Conservation (phyloP, 2,329 filamentous ascomycete genomes). For the Penicillium sp. region DNA sequence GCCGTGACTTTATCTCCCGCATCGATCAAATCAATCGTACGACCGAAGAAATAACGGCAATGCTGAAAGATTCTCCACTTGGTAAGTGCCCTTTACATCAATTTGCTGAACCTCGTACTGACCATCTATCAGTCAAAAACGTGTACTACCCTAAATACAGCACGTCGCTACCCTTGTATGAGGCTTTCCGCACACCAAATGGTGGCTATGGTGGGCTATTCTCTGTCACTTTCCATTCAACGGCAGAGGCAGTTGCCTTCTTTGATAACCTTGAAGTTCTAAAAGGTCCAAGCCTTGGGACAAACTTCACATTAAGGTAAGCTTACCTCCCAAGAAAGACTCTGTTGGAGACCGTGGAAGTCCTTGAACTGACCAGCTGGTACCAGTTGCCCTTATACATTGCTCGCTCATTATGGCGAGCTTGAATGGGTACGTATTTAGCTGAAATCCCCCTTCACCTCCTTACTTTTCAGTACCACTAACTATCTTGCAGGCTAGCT, state of each 20-base stretch:
- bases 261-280: conserved; percentile 85
- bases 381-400: conserved; percentile 78
- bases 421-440: conserved; percentile 73
- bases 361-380: conserved; percentile 20
- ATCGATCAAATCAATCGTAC: conserved; percentile 86
- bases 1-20: conserved; percentile 82
- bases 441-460: background rate
- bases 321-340: conserved; percentile 15
- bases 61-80: conserved; percentile 64
- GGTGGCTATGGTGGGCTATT: conserved; percentile 91
- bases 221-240: conserved; percentile 77
- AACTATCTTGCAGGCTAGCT: conserved; percentile 59
- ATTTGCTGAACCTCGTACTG: conserved; percentile 13
- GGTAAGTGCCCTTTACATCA: conserved; percentile 41
- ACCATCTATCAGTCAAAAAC: conserved; percentile 66
- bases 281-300: conserved; percentile 93
- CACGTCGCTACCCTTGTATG: conserved; percentile 73
- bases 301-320: conserved; percentile 86
- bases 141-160: conserved; percentile 88
- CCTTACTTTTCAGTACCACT: background rate
- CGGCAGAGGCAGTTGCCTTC: conserved; percentile 75
- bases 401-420: conserved; percentile 90
- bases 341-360: background rate
- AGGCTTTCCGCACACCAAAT: conserved; percentile 71
- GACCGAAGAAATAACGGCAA: conserved; percentile 78